A percentile compares a stretch with the other conserved stretches of the same genome.
Evolutionary conservation across 805 yeast species (phyloP).

Genomic region (Schizosaccharomyces lindneri): DNA sequence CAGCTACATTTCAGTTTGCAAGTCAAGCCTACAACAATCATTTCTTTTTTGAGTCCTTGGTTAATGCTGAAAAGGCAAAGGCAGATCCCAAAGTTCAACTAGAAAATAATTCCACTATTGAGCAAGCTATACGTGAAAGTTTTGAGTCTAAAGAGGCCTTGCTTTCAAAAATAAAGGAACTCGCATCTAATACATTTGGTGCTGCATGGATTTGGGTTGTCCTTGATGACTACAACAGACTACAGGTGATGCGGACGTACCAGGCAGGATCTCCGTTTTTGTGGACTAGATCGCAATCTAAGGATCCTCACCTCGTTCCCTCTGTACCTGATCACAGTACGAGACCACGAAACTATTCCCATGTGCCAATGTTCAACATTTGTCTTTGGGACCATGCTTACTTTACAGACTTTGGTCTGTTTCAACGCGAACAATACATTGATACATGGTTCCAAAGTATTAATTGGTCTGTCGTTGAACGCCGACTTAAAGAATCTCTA

Average conservation of each 20-base stretch:
- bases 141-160: constrained; percentile 65
- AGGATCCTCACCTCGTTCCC: constrained; percentile 4
- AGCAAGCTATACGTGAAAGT: constrained; percentile 25
- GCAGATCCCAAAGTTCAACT: not conserved
- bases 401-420: constrained; percentile 56
- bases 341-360: constrained; percentile 2
- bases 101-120: constrained; percentile 4
- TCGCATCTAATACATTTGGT: constrained; percentile 53
- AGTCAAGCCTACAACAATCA: constrained; percentile 82
- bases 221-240: constrained; percentile 24
- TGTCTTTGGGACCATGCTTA: constrained; percentile 85
- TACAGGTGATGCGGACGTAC: constrained; percentile 61
- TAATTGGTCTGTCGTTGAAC: constrained; percentile 31
- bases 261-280: constrained; percentile 63
- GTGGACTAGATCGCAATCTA: constrained; percentile 3
- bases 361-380: constrained; percentile 47
- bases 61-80: not conserved
- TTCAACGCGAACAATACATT: constrained; percentile 46
- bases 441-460: constrained; percentile 51
- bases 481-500: not conserved
- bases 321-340: not conserved
- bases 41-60: constrained; percentile 27
- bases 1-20: constrained; percentile 55
- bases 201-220: constrained; percentile 82
- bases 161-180: constrained; percentile 38